These are phyloP conservation scores for Macaranga tanarius DNA, from an alignment of 441 rosid species.

Conservation along the genomic window DNA sequence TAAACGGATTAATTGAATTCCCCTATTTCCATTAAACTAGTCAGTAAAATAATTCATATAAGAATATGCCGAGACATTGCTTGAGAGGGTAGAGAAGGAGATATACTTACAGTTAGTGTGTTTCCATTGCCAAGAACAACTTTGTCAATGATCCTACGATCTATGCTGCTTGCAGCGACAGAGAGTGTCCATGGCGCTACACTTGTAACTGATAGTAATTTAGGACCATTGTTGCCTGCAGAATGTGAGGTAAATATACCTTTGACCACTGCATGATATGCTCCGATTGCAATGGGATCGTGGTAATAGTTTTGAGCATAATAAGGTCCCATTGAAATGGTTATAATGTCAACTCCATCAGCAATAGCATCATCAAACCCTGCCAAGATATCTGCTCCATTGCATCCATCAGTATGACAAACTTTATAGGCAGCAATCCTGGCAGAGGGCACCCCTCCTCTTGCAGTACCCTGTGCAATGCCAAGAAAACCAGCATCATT, in stretches of 20 bases:
- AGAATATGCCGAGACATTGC: too few species aligned
- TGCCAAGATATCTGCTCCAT: conserved; percentile 29
- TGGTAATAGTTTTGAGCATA: conserved; percentile 12
- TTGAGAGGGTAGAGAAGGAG: background rate
- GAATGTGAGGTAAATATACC: conserved; percentile 64
- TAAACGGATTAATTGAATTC: conserved; percentile 40
- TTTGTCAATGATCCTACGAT: conserved; percentile 56
- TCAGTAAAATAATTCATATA: background rate
- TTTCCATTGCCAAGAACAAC: conserved; percentile 44
- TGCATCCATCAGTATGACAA: conserved; percentile 29
- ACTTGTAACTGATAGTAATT: conserved; percentile 41
- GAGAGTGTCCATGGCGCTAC: conserved; percentile 72
- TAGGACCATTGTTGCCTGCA: conserved; percentile 68
- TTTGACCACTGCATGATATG: conserved; percentile 57
- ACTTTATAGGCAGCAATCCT: conserved; percentile 40
- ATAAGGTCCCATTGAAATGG: conserved; percentile 52
- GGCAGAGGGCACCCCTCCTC: conserved; percentile 41
- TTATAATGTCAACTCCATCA: conserved; percentile 52
- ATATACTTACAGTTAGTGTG: background rate
- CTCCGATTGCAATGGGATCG: conserved; percentile 67
- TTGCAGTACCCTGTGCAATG: conserved; percentile 32
- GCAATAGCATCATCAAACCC: conserved; percentile 47
- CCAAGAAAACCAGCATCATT: conserved; percentile 31
- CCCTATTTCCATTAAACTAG: conserved; percentile 32
- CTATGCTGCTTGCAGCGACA: conserved; percentile 65